Conservation (phyloP, 805 yeast species). For the Saccharomycopsis capsularis region DNA sequence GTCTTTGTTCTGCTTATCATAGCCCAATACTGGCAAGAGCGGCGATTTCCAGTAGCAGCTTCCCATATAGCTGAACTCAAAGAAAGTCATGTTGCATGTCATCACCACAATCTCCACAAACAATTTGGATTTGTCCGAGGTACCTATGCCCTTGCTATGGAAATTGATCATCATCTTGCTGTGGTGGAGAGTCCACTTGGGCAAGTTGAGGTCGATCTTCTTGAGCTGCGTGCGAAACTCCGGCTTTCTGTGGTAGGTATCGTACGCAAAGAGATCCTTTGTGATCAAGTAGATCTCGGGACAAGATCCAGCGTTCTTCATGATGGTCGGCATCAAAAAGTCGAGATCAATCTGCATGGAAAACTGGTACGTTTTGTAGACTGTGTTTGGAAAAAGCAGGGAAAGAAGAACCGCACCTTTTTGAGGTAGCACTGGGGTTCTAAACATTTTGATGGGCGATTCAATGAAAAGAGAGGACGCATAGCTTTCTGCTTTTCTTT, state of each 20-base stretch:
- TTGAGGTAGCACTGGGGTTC: constrained; percentile 10
- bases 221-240: neutral
- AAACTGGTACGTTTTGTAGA: constrained; percentile 34
- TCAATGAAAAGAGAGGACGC: no score
- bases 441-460: constrained; percentile 13
- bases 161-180: constrained; percentile 41
- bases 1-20: constrained; percentile 3
- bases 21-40: constrained; percentile 23
- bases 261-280: constrained; percentile 14
- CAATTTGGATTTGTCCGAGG: constrained; percentile 20
- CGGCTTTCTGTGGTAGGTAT: neutral
- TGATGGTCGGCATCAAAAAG: constrained; percentile 29
- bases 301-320: constrained; percentile 16
- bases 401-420: constrained; percentile 5
- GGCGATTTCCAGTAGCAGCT: constrained; percentile 40
- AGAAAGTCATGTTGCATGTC: constrained; percentile 35
- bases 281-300: constrained; percentile 26
- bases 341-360: constrained; percentile 35
- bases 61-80: constrained; percentile 35
- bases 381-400: constrained; percentile 8
- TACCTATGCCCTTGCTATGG: constrained; percentile 21
- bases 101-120: constrained; percentile 33
- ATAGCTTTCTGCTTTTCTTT: no score
- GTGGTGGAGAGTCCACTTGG: constrained; percentile 37
- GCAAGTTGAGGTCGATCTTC: constrained; percentile 28